phyloP scores from a whole-genome alignment of 192 early-diverging fungal genomes.

The Rhizophagus prolifer region DNA sequence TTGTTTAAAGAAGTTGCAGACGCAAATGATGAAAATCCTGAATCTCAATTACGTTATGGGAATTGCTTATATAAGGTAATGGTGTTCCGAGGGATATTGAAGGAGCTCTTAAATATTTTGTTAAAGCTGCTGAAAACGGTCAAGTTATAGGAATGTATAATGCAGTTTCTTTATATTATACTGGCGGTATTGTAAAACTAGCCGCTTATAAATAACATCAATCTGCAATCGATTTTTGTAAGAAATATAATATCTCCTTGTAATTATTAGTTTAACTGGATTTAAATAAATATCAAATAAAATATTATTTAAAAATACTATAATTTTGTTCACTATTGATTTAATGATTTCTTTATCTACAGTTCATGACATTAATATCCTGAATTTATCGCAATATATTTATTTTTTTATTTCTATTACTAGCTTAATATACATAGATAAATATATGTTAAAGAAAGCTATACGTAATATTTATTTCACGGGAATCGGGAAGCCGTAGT shows the following conservation, averaged over 20 bases:
- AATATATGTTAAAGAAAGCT: no score
- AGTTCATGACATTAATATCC: no score
- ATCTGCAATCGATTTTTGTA: neutral
- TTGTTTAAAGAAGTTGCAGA: slow-evolving; percentile 2
- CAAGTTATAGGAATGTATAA: neutral
- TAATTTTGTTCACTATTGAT: no score
- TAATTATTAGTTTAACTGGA: neutral
- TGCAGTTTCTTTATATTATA: neutral
- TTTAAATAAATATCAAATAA: no score
- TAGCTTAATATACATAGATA: no score
- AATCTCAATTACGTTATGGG: slow-evolving; percentile 1
- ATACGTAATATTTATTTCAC: no score
- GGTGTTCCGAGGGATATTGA: neutral
- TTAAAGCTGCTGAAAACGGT: neutral
- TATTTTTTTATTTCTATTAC: no score
- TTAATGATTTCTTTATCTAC: no score
- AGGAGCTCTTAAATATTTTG: neutral
- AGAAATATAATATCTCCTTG: neutral
- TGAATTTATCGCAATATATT: no score
- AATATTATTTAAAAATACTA: no score
- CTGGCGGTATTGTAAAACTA: neutral
- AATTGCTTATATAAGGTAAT: neutral
- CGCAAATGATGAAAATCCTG: neutral
- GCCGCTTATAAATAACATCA: neutral
- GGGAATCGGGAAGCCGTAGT: no score